Percentiles rank a stretch among this genome's conserved stretches.
Conservation (phyloP, 2,329 filamentous ascomycete species). For the Fusarium sp. region DNA sequence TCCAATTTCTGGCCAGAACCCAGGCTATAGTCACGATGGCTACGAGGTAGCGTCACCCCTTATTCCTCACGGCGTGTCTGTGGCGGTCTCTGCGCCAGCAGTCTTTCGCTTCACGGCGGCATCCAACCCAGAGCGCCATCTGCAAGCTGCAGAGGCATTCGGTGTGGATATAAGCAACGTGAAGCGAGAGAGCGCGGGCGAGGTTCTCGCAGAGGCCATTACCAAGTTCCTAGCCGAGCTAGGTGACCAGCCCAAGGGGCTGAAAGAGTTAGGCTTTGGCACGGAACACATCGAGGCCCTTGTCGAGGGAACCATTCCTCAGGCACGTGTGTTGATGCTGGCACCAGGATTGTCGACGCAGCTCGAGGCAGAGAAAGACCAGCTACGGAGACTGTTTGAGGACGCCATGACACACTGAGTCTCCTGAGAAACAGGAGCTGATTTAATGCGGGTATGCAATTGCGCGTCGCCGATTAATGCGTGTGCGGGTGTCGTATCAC, state of each 20-base stretch:
- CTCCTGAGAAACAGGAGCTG: constrained; percentile 14
- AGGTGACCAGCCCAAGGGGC: constrained; percentile 89
- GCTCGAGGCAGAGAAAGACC: constrained; percentile 76
- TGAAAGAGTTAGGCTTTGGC: constrained; percentile 86
- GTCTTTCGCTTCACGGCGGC: constrained; percentile 94
- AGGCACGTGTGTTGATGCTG: constrained; percentile 89
- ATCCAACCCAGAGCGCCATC: constrained; percentile 91
- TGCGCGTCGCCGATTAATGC: constrained; percentile 32
- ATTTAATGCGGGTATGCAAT: constrained; percentile 30
- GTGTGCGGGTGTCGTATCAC: constrained; percentile 11
- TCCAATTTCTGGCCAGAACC: constrained; percentile 95
- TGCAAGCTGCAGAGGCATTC: constrained; percentile 89
- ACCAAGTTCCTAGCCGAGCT: constrained; percentile 83
- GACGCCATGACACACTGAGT: constrained; percentile 59
- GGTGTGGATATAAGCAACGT: constrained; percentile 90
- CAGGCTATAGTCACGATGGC: constrained; percentile 86
- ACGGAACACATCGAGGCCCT: constrained; percentile 80
- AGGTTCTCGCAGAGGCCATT: constrained; percentile 86
- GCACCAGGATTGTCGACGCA: constrained; percentile 84
- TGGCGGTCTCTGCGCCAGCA: constrained; percentile 91
- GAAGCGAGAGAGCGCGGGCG: constrained; percentile 89
- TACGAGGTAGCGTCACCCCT: constrained; percentile 82
- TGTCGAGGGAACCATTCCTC: constrained; percentile 95
- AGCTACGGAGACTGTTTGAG: constrained; percentile 78
- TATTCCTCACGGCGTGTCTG: constrained; percentile 95